Evolutionary conservation across 352 stramenopile species (phyloP).

Genomic region (Paralagenidium karlingii): DNA sequence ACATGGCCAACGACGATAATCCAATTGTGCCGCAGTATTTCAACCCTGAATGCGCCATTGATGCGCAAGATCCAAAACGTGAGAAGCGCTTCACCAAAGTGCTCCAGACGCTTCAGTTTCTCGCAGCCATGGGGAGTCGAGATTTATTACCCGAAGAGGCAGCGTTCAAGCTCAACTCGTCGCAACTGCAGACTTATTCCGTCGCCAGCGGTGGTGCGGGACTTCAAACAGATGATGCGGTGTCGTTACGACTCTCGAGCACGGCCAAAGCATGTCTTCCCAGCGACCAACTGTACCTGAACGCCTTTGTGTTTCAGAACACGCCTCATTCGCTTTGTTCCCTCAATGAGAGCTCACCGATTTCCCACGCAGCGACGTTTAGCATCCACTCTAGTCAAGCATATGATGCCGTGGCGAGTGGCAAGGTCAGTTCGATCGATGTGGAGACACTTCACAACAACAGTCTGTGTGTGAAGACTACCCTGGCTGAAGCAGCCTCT

Average conservation of each 20-base stretch:
- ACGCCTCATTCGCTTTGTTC: conserved; percentile 26
- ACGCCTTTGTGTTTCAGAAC: conserved; percentile 20
- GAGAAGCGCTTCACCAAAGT: conserved; percentile 15
- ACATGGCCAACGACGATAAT: too few relatives aligned
- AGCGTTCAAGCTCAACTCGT: conserved; percentile 11
- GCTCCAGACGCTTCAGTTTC: conserved; percentile 29
- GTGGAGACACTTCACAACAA: conserved; percentile 17
- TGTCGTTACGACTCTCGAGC: conserved; percentile 34
- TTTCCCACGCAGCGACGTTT: conserved; percentile 31
- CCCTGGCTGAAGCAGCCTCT: conserved; percentile 3
- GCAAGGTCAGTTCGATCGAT: conserved; percentile 2
- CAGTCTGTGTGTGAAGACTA: conserved; percentile 21
- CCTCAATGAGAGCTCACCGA: conserved; percentile 17
- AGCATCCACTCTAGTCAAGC: conserved; percentile 25
- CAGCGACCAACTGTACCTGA: conserved; percentile 30
- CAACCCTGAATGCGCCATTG: too few relatives aligned
- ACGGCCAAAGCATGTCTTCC: conserved; percentile 26
- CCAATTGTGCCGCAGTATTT: too few relatives aligned
- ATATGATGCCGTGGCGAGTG: conserved; percentile 7
- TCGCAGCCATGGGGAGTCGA: conserved; percentile 36
- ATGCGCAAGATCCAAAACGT: too few relatives aligned
- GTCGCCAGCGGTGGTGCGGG: conserved; percentile 18
- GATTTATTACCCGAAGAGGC: conserved; percentile 27
- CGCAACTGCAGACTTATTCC: conserved; percentile 19
- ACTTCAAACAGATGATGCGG: conserved; percentile 1